A percentile compares a stretch with the other conserved stretches of the same genome.
These are phyloP conservation scores for Rhodomyrtus psidioides DNA, from an alignment of 441 rosid species.

Conservation along the genomic window DNA sequence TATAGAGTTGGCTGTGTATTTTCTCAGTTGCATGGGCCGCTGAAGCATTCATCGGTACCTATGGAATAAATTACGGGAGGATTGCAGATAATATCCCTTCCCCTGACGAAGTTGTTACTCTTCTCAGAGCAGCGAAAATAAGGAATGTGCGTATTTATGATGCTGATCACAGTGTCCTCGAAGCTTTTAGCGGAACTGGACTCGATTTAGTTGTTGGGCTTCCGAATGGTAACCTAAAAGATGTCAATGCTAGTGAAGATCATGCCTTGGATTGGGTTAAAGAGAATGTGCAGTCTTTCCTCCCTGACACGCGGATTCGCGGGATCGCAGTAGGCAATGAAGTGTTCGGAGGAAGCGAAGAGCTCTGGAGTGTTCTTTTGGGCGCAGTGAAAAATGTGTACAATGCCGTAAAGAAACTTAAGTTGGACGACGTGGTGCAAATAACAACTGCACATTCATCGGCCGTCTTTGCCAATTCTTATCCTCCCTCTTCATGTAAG, in stretches of 20 bases:
- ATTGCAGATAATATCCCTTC: conserved; percentile 86
- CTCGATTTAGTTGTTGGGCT: conserved; percentile 76
- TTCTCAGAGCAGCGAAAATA: conserved; percentile 77
- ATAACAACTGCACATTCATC: conserved; percentile 83
- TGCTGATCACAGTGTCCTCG: conserved; percentile 67
- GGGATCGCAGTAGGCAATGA: conserved; percentile 93
- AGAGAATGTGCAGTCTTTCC: conserved; percentile 71
- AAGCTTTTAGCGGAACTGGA: conserved; percentile 80
- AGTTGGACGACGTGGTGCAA: conserved; percentile 49
- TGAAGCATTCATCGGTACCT: conserved; percentile 72
- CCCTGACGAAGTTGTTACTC: conserved; percentile 73
- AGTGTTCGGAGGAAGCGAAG: conserved; percentile 59
- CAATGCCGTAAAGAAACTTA: conserved; percentile 47
- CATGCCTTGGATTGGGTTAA: conserved; percentile 76
- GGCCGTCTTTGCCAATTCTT: conserved; percentile 68
- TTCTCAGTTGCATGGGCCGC: conserved; percentile 30
- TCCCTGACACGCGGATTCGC: conserved; percentile 68
- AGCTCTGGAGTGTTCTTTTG: conserved; percentile 51
- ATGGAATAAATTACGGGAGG: conserved; percentile 92
- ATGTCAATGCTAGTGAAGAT: conserved; percentile 58
- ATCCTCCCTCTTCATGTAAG: conserved; percentile 11
- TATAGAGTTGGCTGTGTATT: not conserved
- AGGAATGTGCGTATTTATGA: conserved; percentile 81
- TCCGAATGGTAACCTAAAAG: conserved; percentile 60
- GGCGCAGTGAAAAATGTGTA: conserved; percentile 73